Base-by-base conservation (phyloP, 1,139 yeast genomes). In the Debaryomyces coudertii region DNA sequence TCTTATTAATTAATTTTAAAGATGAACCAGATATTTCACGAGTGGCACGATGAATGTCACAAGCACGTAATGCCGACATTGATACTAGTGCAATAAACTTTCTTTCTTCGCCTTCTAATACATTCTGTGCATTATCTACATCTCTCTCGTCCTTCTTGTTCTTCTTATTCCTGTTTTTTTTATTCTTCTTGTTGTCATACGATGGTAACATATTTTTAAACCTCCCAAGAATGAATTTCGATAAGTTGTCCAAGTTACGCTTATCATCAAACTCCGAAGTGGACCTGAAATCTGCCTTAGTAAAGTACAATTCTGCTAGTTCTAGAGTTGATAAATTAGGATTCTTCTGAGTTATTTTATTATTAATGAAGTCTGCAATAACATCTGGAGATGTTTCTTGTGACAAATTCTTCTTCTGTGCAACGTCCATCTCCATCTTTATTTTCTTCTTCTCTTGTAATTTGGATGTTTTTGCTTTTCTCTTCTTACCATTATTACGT, bases 61-160 rank as follows among this genome's bases (percentile, higher is more conserved):
- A 86, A 1, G 86, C 89, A 47, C 93, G 71, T 20, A 85, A 65
- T 0, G 92, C 92, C 0, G 90, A 85, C 75, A 80, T 77, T 4
- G 88, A 78, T 14, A 87, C 62, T 2, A 85, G 67, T n/a, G 85
- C 71, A 16, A 85, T 65, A 54, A 75, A 79, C 51, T 76, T 74
- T 40, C 80, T 61, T 38, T 68, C 69, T 8, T 62, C 65, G 5
- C 40, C 30, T n/a, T 38, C 36, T 45, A 51, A 20, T 16, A 50
- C 57, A 23, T 35, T 20, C 5, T 7, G 18, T 15, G 36, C 22
- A 4, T 8, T 23, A 14, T 14, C 24, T 11, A 43, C 34, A 43
- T 53, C 35, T 8, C 44, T 49, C 14, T 51, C 55, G 20, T 44
- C 49, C 9, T 22, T 27, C 2, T 42, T 44, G 16, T 34, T 50